A percentile compares a stretch with the other conserved stretches of the same genome.
phyloP scores from a whole-genome alignment of 257 asterid species.

The Paulownia fortunei region DNA sequence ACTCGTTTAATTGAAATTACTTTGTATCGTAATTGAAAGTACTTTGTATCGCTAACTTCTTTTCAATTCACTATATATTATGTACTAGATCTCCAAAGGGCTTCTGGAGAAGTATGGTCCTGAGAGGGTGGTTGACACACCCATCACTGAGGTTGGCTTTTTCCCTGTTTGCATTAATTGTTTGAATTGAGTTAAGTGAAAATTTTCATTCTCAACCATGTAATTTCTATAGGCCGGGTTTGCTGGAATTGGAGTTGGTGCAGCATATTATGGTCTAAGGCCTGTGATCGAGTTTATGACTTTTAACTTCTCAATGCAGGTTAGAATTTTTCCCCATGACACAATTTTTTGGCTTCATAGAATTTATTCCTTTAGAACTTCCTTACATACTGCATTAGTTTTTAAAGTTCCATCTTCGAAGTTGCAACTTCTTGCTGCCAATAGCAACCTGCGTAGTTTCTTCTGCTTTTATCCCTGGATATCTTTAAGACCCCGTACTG shows the following conservation, averaged over 20 bases:
- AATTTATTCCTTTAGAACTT: not conserved
- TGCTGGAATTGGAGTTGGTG: slow-evolving; percentile 88
- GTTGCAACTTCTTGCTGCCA: slow-evolving; percentile 10
- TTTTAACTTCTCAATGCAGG: slow-evolving; percentile 92
- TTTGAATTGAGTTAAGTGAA: not conserved
- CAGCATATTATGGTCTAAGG: slow-evolving; percentile 82
- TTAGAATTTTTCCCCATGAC: slow-evolving; percentile 31
- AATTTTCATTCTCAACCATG: slow-evolving; percentile 13
- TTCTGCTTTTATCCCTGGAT: slow-evolving; percentile 10
- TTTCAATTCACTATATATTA: slow-evolving; percentile 8
- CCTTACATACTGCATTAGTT: slow-evolving; percentile 4
- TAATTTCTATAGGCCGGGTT: slow-evolving; percentile 71
- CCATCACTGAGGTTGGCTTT: slow-evolving; percentile 78
- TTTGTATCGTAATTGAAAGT: no score
- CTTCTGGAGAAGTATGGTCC: slow-evolving; percentile 88
- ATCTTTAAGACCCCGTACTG: not conserved
- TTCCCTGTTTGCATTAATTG: slow-evolving; percentile 5
- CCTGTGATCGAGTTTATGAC: slow-evolving; percentile 90
- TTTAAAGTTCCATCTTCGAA: not conserved
- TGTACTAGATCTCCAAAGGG: slow-evolving; percentile 71
- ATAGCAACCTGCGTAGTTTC: not conserved
- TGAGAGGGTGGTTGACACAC: slow-evolving; percentile 81
- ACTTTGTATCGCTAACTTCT: not conserved
- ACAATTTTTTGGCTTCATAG: slow-evolving; percentile 11
- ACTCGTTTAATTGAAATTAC: not conserved